These are phyloP conservation scores for Simplicillium aogashimaense DNA, from an alignment of 2,329 filamentous ascomycete species.

Conservation along the genomic window DNA sequence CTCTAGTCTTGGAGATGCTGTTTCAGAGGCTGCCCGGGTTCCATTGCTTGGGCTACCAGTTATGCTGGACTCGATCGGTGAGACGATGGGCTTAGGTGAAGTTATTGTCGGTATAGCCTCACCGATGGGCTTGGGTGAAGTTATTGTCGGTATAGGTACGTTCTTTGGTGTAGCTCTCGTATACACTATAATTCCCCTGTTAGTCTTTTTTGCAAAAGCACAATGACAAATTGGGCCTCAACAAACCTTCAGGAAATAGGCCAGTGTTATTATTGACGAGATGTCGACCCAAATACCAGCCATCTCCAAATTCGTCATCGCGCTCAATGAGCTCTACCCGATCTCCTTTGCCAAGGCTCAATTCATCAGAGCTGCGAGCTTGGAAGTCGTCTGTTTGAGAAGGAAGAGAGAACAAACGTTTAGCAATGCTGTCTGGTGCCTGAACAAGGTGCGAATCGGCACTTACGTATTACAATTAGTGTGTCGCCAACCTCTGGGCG, in stretches of 20 bases:
- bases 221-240: slow-evolving; percentile 5
- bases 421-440: slow-evolving; percentile 3
- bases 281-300: slow-evolving; percentile 74
- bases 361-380: slow-evolving; percentile 85
- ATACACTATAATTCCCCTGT: slow-evolving; percentile 39
- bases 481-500: slow-evolving; percentile 56
- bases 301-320: slow-evolving; percentile 82
- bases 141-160: slow-evolving; percentile 6
- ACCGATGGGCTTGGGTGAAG: neutral
- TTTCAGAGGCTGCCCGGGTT: slow-evolving; percentile 7
- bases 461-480: slow-evolving; percentile 63
- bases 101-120: slow-evolving; percentile 1
- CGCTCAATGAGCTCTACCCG: slow-evolving; percentile 75
- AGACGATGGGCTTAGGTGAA: slow-evolving; percentile 2
- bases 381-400: slow-evolving; percentile 68
- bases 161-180: slow-evolving; percentile 47
- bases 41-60: neutral
- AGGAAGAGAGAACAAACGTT: slow-evolving; percentile 1
- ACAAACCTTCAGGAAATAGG: slow-evolving; percentile 71
- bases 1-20: neutral
- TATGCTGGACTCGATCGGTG: slow-evolving; percentile 7
- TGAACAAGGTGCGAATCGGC: slow-evolving; percentile 12
- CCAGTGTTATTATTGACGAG: slow-evolving; percentile 64
- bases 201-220: slow-evolving; percentile 6
- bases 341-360: slow-evolving; percentile 78